A percentile compares a stretch with the other conserved stretches of the same genome.
Conservation (phyloP, 306 rosid species). For the Quercus berberidifolia region DNA sequence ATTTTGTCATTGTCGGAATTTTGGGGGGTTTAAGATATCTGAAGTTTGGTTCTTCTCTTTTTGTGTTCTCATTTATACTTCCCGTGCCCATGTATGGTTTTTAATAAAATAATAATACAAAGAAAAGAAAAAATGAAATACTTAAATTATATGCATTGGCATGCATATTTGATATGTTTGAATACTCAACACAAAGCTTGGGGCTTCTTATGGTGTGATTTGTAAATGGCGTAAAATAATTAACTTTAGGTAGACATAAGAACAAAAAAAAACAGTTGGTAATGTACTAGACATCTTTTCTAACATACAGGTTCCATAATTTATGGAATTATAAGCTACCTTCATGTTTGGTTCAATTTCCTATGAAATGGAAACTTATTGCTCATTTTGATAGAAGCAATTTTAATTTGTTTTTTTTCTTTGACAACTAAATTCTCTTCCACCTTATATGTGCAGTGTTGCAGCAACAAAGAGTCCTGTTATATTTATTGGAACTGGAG, state of each 20-base stretch:
- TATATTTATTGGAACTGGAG: conserved; percentile 82
- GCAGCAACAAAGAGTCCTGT: conserved; percentile 93
- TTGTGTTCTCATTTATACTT: background rate
- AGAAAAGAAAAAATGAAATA: too few species aligned
- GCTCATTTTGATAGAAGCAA: background rate
- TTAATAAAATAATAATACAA: too few species aligned
- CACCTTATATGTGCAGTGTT: conserved; percentile 43
- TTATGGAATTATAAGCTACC: background rate
- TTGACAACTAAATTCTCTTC: conserved; percentile 13
- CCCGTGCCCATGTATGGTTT: background rate
- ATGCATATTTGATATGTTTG: background rate
- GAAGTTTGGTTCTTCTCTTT: background rate
- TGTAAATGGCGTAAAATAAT: background rate
- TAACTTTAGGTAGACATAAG: background rate
- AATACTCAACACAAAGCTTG: background rate
- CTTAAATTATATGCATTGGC: too few species aligned
- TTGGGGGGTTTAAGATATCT: background rate
- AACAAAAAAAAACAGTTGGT: background rate
- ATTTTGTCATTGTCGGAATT: background rate
- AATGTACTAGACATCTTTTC: background rate
- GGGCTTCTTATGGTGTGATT: background rate
- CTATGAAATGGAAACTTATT: background rate
- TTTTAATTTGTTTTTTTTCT: background rate
- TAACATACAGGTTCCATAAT: background rate
- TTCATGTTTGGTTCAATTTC: background rate